A percentile compares a stretch with the other conserved stretches of the same genome.
phyloP scores from a whole-genome alignment of 129 eudicot species.

The Lactuca saligna region DNA sequence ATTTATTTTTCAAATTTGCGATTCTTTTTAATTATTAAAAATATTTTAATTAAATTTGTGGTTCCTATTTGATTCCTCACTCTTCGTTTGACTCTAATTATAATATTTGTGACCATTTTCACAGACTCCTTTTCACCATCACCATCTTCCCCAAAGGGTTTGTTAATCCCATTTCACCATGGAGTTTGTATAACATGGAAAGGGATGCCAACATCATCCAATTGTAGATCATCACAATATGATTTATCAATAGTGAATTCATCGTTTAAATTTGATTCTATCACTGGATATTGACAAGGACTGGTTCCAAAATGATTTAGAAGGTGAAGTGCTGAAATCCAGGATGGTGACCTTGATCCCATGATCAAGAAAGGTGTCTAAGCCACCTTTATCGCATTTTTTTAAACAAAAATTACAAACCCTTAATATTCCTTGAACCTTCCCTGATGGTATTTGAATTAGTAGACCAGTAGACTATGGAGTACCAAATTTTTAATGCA shows the following conservation, averaged over 20 bases:
- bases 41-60: too few species aligned
- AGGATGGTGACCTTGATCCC: slow-evolving; percentile 45
- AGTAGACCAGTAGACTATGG: slow-evolving; percentile 35
- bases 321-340: slow-evolving; percentile 63
- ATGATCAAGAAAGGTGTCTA: slow-evolving; percentile 40
- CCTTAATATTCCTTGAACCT: slow-evolving; percentile 65
- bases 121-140: too few species aligned
- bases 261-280: slow-evolving; percentile 43
- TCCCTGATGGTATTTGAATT: slow-evolving; percentile 32
- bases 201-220: slow-evolving; percentile 18
- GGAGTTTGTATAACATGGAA: too few species aligned
- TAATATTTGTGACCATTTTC: too few species aligned
- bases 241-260: neutral
- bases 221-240: slow-evolving; percentile 25
- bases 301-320: slow-evolving; percentile 44
- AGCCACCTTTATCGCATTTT: slow-evolving; percentile 76
- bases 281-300: slow-evolving; percentile 47
- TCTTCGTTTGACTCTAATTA: too few species aligned
- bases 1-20: too few species aligned
- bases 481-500: slow-evolving; percentile 78
- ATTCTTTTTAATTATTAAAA: too few species aligned
- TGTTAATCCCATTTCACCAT: too few species aligned
- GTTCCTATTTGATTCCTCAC: too few species aligned
- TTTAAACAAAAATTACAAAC: slow-evolving; percentile 82
- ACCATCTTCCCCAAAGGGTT: too few species aligned